Percentiles rank a stretch among this genome's conserved stretches.
Evolutionary conservation across 306 rosid genomes (phyloP).

Genomic region (Leucaena leucocephala): DNA sequence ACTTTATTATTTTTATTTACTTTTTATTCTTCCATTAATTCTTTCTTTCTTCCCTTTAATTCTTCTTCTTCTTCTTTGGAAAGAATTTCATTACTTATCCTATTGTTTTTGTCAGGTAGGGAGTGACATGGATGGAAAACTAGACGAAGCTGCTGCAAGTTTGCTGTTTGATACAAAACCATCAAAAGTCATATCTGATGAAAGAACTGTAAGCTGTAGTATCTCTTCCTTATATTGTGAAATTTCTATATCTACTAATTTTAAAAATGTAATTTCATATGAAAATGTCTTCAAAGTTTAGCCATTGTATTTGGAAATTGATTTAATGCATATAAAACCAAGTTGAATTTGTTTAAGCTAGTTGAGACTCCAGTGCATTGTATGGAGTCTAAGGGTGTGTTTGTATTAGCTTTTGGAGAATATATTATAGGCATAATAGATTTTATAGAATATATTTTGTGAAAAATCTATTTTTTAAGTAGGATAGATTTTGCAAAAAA

Average conservation of each 20-base stretch:
- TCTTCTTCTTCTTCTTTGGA: neutral
- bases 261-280: neutral
- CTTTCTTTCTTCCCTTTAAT: neutral
- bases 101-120: constrained; percentile 59
- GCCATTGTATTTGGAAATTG: neutral
- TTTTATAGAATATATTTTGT: too few species aligned
- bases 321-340: neutral
- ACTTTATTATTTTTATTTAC: neutral
- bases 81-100: constrained; percentile 14
- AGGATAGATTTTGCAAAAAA: too few species aligned
- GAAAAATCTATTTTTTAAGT: too few species aligned
- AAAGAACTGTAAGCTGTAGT: constrained; percentile 74
- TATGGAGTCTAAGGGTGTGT: neutral
- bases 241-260: constrained; percentile 22
- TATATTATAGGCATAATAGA: too few species aligned
- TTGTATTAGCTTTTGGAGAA: too few species aligned
- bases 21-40: neutral
- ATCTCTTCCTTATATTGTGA: constrained; percentile 31
- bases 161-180: constrained; percentile 89
- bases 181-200: constrained; percentile 85
- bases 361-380: neutral
- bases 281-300: neutral
- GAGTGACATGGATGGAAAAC: constrained; percentile 81
- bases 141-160: constrained; percentile 83
- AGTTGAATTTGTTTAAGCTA: neutral